Evolutionary conservation across 2,329 filamentous ascomycete species (phyloP).

Genomic region (Dothideomycetes sp.): DNA sequence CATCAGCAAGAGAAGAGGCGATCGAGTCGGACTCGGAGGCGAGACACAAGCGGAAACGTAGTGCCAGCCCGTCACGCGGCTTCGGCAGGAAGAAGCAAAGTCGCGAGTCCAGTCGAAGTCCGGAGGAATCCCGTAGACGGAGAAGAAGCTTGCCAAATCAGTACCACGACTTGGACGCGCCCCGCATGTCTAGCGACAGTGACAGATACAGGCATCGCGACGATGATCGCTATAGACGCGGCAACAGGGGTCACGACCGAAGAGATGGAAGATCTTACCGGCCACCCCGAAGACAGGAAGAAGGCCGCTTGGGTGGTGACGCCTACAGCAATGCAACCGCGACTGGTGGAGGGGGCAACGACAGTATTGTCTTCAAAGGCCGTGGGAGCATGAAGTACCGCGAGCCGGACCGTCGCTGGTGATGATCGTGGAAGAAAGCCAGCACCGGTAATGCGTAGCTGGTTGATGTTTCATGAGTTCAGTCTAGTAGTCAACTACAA

Average conservation of each 20-base stretch:
- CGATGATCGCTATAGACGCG: slow-evolving; percentile 13
- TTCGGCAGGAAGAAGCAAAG: slow-evolving; percentile 19
- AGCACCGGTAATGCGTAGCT: no score
- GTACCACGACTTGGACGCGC: slow-evolving; percentile 22
- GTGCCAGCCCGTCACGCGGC: slow-evolving; percentile 22
- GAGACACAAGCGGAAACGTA: slow-evolving; percentile 28
- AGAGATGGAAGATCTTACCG: slow-evolving; percentile 27
- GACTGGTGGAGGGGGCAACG: slow-evolving; percentile 20
- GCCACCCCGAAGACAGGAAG: slow-evolving; percentile 28
- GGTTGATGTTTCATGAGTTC: no score
- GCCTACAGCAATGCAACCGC: slow-evolving; percentile 17
- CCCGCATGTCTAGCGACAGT: slow-evolving; percentile 11
- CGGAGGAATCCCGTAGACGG: slow-evolving; percentile 21
- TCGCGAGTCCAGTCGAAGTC: slow-evolving; percentile 6
- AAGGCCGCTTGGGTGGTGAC: slow-evolving; percentile 31
- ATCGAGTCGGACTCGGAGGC: slow-evolving; percentile 19
- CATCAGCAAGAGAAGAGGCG: slow-evolving; percentile 22
- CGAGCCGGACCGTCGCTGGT: slow-evolving; percentile 19
- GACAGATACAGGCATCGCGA: slow-evolving; percentile 21
- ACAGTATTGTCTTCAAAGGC: slow-evolving; percentile 30
- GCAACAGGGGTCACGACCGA: slow-evolving; percentile 13
- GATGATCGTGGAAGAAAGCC: no score
- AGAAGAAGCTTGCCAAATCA: slow-evolving; percentile 32
- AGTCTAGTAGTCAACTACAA: no score
- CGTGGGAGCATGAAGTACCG: slow-evolving; percentile 32